A percentile compares a stretch with the other conserved stretches of the same genome.
Evolutionary conservation across 2,329 filamentous ascomycete genomes (phyloP).

Genomic region (Aureobasidium leucospermi): DNA sequence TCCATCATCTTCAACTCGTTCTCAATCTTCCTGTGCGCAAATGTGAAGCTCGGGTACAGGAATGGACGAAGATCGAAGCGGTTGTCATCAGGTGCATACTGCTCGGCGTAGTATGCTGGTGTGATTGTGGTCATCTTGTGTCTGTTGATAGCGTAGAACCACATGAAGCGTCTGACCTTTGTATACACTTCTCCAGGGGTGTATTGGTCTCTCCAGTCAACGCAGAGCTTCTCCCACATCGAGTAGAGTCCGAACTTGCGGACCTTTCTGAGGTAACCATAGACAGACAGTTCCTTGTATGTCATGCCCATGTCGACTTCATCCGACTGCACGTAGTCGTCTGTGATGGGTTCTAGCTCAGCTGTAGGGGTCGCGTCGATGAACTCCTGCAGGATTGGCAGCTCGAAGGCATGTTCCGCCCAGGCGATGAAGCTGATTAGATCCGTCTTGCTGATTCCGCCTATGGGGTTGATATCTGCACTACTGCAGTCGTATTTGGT

Average conservation of each 20-base stretch:
- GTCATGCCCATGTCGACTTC: slow-evolving; percentile 49
- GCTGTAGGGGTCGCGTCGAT: slow-evolving; percentile 47
- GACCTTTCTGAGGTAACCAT: slow-evolving; percentile 49
- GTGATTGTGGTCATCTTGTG: slow-evolving; percentile 54
- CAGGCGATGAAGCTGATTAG: slow-evolving; percentile 66
- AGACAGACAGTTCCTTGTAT: slow-evolving; percentile 47
- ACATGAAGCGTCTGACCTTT: slow-evolving; percentile 42
- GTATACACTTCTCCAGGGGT: slow-evolving; percentile 27
- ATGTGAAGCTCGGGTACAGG: slow-evolving; percentile 44
- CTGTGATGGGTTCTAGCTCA: slow-evolving; percentile 56
- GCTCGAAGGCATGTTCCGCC: slow-evolving; percentile 49
- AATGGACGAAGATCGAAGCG: slow-evolving; percentile 50
- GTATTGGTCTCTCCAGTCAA: slow-evolving; percentile 40
- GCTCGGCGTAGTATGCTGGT: slow-evolving; percentile 18
- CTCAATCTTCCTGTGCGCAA: slow-evolving; percentile 44
- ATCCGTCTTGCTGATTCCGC: slow-evolving; percentile 58
- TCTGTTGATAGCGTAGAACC: slow-evolving; percentile 56
- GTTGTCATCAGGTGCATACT: slow-evolving; percentile 37
- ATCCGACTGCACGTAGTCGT: slow-evolving; percentile 52
- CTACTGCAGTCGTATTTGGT: slow-evolving; percentile 63
- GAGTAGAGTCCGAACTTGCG: slow-evolving; percentile 48
- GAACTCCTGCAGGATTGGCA: slow-evolving; percentile 61
- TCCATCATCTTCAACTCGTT: slow-evolving; percentile 38
- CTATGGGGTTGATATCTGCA: slow-evolving; percentile 56
- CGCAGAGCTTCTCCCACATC: slow-evolving; percentile 47